A percentile compares a stretch with the other conserved stretches of the same genome.
phyloP scores from a whole-genome alignment of 2,329 filamentous ascomycete species.

The Phialocephala subalpina region DNA sequence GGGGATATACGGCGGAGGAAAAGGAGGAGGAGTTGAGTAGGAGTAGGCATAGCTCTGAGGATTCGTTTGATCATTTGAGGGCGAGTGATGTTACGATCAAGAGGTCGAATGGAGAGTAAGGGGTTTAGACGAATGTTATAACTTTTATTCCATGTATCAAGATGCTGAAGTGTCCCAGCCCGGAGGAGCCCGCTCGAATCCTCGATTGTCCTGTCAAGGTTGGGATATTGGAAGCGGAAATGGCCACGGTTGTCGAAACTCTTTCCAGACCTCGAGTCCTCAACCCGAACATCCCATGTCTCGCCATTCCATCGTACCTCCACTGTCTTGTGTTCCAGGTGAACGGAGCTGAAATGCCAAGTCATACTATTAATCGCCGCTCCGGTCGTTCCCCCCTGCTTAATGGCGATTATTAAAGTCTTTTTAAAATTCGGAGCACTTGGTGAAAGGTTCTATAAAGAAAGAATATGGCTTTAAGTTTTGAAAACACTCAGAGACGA shows the following conservation, averaged over 20 bases:
- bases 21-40: constrained; percentile 24
- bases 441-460: neutral
- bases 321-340: too few species aligned
- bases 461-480: constrained; percentile 1
- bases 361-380: neutral
- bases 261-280: too few species aligned
- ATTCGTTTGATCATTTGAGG: constrained; percentile 41
- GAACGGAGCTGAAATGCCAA: too few species aligned
- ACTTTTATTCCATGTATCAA: too few species aligned
- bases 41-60: constrained; percentile 35
- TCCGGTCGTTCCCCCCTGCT: neutral
- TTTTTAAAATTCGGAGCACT: constrained; percentile 3
- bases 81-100: constrained; percentile 32
- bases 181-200: too few species aligned
- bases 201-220: too few species aligned
- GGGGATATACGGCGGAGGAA: constrained; percentile 11
- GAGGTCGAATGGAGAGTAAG: neutral
- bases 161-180: too few species aligned
- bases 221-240: too few species aligned
- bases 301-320: too few species aligned
- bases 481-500: constrained; percentile 1
- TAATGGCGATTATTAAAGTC: neutral
- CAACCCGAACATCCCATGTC: too few species aligned
- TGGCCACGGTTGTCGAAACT: too few species aligned
- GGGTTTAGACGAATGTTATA: too few species aligned